A percentile compares a stretch with the other conserved stretches of the same genome.
Conservation (phyloP, 2,329 filamentous ascomycete genomes). For the Fusarium sulawesiense region DNA sequence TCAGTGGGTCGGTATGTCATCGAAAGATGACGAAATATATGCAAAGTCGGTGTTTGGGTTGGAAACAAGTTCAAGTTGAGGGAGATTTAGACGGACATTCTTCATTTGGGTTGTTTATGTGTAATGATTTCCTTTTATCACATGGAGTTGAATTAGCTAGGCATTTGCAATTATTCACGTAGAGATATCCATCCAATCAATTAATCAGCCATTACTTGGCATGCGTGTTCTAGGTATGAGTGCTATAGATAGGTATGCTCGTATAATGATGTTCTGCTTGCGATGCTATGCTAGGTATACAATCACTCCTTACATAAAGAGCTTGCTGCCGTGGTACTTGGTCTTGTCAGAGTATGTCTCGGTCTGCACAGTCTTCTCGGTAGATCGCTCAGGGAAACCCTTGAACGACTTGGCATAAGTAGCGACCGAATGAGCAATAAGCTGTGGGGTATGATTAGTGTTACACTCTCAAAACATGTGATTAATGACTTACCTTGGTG, state of each 20-base stretch:
- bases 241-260: neutral
- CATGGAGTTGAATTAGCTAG: constrained; percentile 33
- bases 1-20: constrained; percentile 3
- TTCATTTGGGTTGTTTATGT: constrained; percentile 1
- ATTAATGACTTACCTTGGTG: constrained; percentile 61
- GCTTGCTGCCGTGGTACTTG: constrained; percentile 62
- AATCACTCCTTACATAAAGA: neutral
- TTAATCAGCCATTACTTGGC: constrained; percentile 16
- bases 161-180: constrained; percentile 38
- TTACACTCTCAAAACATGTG: neutral
- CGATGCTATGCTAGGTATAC: neutral
- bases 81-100: constrained; percentile 36
- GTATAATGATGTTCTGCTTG: too few relatives aligned
- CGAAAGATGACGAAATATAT: constrained; percentile 21
- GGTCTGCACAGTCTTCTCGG: constrained; percentile 43
- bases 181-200: constrained; percentile 40
- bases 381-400: constrained; percentile 68
- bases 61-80: constrained; percentile 7
- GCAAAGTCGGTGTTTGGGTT: constrained; percentile 37
- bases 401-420: constrained; percentile 74
- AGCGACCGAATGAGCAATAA: constrained; percentile 79
- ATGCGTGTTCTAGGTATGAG: neutral
- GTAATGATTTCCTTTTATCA: constrained; percentile 4
- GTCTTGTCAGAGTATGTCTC: constrained; percentile 50
- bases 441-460: constrained; percentile 52